phyloP scores from a whole-genome alignment of 148 eudicot genomes.

The Polygonum maritimum region DNA sequence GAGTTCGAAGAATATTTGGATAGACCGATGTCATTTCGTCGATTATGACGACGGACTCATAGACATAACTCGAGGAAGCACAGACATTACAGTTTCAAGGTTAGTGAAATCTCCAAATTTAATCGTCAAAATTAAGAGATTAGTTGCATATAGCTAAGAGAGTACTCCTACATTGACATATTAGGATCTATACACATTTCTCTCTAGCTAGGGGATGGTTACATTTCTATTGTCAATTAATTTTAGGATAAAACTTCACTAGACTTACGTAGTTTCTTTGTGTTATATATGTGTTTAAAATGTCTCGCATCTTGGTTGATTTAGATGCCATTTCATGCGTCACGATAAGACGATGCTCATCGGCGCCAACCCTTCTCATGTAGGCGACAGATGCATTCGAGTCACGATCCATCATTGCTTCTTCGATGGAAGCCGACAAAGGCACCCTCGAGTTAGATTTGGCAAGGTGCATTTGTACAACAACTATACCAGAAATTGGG shows the following conservation, averaged over 20 bases:
- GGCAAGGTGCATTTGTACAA: conserved; percentile 90
- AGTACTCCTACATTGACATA: no score
- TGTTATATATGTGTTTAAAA: not conserved
- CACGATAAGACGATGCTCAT: conserved; percentile 89
- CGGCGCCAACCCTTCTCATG: conserved; percentile 71
- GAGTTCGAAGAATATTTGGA: conserved; percentile 84
- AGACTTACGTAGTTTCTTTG: no score
- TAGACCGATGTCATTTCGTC: conserved; percentile 71
- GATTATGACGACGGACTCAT: conserved; percentile 88
- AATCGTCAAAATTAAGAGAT: no score
- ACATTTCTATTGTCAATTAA: no score
- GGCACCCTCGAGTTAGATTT: conserved; percentile 89
- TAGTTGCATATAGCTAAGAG: no score
- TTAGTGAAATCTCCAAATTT: conserved; percentile 12
- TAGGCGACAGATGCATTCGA: conserved; percentile 62
- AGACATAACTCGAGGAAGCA: conserved; percentile 76
- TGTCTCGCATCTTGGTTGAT: not conserved
- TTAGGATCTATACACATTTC: no score
- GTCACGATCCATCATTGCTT: conserved; percentile 90
- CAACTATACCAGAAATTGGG: conserved; percentile 91
- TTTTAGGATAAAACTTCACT: no score
- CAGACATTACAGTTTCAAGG: conserved; percentile 89
- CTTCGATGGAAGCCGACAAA: conserved; percentile 78
- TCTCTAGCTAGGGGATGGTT: no score
- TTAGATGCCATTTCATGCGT: conserved; percentile 65